A percentile compares a stretch with the other conserved stretches of the same genome.
phyloP scores from a whole-genome alignment of 1,284 basidiomycete genomes.

The Ustilago xerochloae region DNA sequence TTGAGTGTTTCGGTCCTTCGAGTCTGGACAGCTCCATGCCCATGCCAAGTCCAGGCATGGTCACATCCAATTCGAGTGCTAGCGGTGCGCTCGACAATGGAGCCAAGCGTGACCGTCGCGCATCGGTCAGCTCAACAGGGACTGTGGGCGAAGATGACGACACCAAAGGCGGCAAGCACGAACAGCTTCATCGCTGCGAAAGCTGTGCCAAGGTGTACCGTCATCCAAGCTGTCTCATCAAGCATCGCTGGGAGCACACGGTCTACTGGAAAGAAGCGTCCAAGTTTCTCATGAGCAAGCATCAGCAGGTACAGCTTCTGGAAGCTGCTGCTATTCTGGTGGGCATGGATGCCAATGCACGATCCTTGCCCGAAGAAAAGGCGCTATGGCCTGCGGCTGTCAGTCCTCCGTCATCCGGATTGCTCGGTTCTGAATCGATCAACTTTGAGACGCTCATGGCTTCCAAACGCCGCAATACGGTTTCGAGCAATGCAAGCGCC shows the following conservation, averaged over 20 bases:
- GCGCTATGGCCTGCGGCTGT: conserved; percentile 75
- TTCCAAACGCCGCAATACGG: conserved; percentile 50
- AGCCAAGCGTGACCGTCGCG: conserved; percentile 66
- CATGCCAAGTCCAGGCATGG: conserved; percentile 43
- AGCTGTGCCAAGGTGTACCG: conserved; percentile 82
- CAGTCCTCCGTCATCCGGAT: conserved; percentile 70
- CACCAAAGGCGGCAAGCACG: conserved; percentile 64
- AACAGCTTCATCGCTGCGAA: conserved; percentile 84
- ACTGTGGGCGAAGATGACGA: conserved; percentile 74
- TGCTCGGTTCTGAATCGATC: conserved; percentile 69
- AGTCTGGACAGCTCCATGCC: conserved; percentile 52
- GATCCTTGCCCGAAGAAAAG: conserved; percentile 88
- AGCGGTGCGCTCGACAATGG: conserved; percentile 16
- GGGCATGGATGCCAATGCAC: conserved; percentile 73
- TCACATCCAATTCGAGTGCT: conserved; percentile 16
- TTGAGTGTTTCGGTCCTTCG: conserved; percentile 59
- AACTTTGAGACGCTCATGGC: conserved; percentile 68
- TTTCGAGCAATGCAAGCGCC: conserved; percentile 40
- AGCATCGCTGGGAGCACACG: conserved; percentile 97
- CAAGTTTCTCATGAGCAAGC: conserved; percentile 92
- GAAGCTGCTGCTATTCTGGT: conserved; percentile 94
- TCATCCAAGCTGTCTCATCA: conserved; percentile 92
- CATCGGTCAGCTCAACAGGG: conserved; percentile 64
- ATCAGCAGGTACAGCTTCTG: conserved; percentile 96
- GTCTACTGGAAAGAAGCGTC: conserved; percentile 96